Base-by-base conservation (phyloP, 805 yeast genomes). In the Metschnikowia kunwiensis region DNA sequence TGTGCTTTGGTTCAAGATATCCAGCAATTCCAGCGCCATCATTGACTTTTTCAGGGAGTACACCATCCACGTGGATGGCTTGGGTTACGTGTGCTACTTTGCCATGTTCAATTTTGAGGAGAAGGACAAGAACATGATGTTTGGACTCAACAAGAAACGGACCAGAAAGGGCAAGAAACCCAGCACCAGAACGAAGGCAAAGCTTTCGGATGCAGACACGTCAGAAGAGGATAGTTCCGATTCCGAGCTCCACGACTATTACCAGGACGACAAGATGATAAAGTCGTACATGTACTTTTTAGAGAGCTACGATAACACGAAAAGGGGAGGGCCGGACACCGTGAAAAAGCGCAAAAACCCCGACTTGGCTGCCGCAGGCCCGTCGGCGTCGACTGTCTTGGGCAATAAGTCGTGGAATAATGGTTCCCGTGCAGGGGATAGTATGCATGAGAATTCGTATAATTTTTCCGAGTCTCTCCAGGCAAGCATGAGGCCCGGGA, bases 71-170 rank as follows among this genome's bases (percentile, higher is more conserved):
- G 86, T 89, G 31, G 97, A 89, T 63, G 97, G 96, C 0, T 66
- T 93, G 26, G 99, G 98, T 0, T 83, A 89, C 53, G 95, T 93
- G 24, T 91, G 97, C 55, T 81, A 86, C 20, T 87, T 82, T 70
- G 97, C 97, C 2, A 86, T 86, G 80, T 93, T 93, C 61, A 82
- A 86, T 47, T 78, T 83, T 44, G 88, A 81, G 43, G 77, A 77
- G 45, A 71, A 73, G 42, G 74, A 69, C 38, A 62, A 66, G 42
- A 65, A 66, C 44, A 72, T 62, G 72, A 62, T 65, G 69, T 38
- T 41, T 42, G 60, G 54, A 36, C 44, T 46, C 47, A 57, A 48
- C 40, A 59, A 48, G 42, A 48, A 40, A 38, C 47, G 37, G 32
- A 36, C 25, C 41, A 39, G 30, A 31, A 46, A 43, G 30, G 35